Evolutionary conservation across 306 rosid genomes (phyloP).

Genomic region (Pyrus bretschneideri): DNA sequence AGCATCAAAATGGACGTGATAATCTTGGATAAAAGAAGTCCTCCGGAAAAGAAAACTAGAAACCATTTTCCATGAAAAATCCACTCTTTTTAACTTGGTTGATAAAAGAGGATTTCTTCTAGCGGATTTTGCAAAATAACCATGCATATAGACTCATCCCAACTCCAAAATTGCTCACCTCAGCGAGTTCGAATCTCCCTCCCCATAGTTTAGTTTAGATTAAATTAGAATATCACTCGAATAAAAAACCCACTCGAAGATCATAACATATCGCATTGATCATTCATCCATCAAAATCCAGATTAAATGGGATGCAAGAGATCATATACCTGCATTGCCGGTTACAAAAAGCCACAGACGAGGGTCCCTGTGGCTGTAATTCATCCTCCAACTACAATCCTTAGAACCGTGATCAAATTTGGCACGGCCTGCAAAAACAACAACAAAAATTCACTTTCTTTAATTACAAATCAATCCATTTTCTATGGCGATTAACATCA

Average conservation of each 20-base stretch:
- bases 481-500: neutral
- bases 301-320: neutral
- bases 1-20: neutral
- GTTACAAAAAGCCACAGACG: constrained; percentile 32
- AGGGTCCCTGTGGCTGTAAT: constrained; percentile 28
- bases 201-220: too few species aligned
- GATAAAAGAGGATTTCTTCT: neutral
- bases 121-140: neutral
- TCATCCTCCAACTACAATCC: constrained; percentile 28
- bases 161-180: neutral
- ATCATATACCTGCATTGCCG: constrained; percentile 17
- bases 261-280: neutral
- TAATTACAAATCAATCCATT: neutral
- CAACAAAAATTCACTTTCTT: neutral
- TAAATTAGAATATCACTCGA: too few species aligned
- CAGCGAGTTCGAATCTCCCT: too few species aligned
- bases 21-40: neutral
- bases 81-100: neutral
- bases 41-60: neutral
- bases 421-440: constrained; percentile 30
- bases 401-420: constrained; percentile 12
- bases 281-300: neutral
- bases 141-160: neutral
- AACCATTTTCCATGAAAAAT: neutral
- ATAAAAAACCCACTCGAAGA: too few species aligned